Evolutionary conservation across 331 rosid genomes (phyloP).

Genomic region (Acacia pycnantha): DNA sequence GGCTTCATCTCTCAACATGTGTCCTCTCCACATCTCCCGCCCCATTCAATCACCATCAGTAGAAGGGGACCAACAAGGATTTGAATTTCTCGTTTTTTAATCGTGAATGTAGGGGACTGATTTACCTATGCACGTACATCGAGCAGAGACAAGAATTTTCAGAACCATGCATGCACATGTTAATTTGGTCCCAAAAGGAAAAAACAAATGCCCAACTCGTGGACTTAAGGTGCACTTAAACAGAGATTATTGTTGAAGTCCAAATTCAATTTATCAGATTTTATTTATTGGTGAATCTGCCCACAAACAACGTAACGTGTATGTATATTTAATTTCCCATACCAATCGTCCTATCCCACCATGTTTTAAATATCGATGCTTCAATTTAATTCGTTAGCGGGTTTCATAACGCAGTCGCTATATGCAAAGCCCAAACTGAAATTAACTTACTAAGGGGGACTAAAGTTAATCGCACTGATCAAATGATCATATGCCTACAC

Average conservation of each 20-base stretch:
- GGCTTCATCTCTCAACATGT: conserved; percentile 21
- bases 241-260: too few relatives aligned
- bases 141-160: not conserved
- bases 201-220: not conserved
- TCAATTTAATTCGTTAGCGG: not conserved
- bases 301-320: conserved; percentile 32
- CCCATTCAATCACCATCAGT: not conserved
- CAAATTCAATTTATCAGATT: not conserved
- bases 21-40: not conserved
- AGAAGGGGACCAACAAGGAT: not conserved
- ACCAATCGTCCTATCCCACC: not conserved
- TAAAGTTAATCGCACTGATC: conserved; percentile 3
- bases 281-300: conserved; percentile 2
- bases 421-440: conserved; percentile 28
- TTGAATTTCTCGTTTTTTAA: not conserved
- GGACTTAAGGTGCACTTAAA: not conserved
- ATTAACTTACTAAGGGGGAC: conserved; percentile 2
- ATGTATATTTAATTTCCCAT: not conserved
- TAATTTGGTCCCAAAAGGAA: not conserved
- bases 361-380: not conserved
- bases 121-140: not conserved
- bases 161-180: not conserved
- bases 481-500: not conserved
- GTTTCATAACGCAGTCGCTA: conserved; percentile 15
- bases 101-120: not conserved